Percentiles rank a stretch among this genome's conserved stretches.
Conservation (phyloP, 2,329 filamentous ascomycete genomes). For the Pyricularia pennisetigena region DNA sequence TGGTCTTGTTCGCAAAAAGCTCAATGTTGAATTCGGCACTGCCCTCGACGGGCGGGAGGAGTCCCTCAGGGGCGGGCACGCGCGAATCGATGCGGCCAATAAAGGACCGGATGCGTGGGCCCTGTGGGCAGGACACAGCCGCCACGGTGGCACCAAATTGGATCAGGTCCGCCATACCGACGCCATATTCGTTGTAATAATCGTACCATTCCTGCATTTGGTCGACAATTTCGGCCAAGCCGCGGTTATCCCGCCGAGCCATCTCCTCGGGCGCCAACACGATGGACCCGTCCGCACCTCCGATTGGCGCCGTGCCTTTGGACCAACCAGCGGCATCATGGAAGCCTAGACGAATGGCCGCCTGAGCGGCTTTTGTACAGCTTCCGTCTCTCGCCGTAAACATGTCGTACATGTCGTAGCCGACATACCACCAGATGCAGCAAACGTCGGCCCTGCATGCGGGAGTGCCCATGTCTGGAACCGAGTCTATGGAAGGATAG, state of each 20-base stretch:
- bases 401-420: constrained; percentile 20
- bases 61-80: constrained; percentile 26
- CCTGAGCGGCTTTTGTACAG: constrained; percentile 28
- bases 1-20: constrained; percentile 38
- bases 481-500: constrained; percentile 12
- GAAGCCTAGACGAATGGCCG: constrained; percentile 32
- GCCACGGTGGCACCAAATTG: constrained; percentile 37
- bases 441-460: constrained; percentile 15
- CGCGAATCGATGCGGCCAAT: constrained; percentile 35
- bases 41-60: constrained; percentile 31
- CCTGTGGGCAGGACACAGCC: constrained; percentile 37
- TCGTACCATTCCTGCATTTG: constrained; percentile 25
- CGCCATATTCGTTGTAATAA: constrained; percentile 24
- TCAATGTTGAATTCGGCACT: constrained; percentile 29
- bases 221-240: constrained; percentile 28
- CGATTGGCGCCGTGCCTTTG: constrained; percentile 21
- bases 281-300: constrained; percentile 34
- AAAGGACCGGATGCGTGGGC: constrained; percentile 35
- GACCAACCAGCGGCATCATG: constrained; percentile 33
- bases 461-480: constrained; percentile 12
- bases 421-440: constrained; percentile 27
- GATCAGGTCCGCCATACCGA: constrained; percentile 43
- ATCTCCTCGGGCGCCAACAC: constrained; percentile 26
- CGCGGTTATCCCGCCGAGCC: constrained; percentile 27
- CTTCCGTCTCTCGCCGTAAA: constrained; percentile 20